Conservation (phyloP, 495 filamentous ascomycete species). For the Paragyromitra xinjiangensis region DNA sequence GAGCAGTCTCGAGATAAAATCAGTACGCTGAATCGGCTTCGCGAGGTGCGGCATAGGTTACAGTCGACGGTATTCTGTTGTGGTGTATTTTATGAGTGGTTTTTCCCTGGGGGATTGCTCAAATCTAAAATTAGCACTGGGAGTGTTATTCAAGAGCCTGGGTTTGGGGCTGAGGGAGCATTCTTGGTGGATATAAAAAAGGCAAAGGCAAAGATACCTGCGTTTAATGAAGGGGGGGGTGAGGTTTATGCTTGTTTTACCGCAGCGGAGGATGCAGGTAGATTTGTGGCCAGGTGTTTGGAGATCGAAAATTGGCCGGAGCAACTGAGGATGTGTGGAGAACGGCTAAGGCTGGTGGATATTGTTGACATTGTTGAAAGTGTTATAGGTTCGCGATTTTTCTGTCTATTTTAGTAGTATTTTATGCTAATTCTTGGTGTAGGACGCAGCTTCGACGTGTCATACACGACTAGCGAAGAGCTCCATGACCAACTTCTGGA, state of each 20-base stretch:
- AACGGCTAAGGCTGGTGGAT: constrained; percentile 66
- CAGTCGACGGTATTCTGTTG: constrained; percentile 74
- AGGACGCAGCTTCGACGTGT: constrained; percentile 58
- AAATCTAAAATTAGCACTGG: constrained; percentile 64
- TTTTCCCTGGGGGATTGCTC: constrained; percentile 70
- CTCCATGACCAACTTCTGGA: constrained; percentile 61
- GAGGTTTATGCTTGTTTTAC: constrained; percentile 70
- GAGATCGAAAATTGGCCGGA: constrained; percentile 70
- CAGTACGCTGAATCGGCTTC: constrained; percentile 66
- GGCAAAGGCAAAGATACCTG: constrained; percentile 68
- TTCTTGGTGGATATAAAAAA: constrained; percentile 70
- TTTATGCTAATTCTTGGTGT: constrained; percentile 53
- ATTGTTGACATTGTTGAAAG: constrained; percentile 62
- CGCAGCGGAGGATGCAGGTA: constrained; percentile 71
- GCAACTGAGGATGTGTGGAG: constrained; percentile 73
- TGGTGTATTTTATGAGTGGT: constrained; percentile 79
- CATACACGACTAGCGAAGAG: constrained; percentile 60
- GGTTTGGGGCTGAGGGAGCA: constrained; percentile 64
- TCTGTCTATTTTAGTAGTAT: not conserved
- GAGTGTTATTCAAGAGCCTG: constrained; percentile 10
- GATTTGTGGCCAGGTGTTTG: constrained; percentile 71
- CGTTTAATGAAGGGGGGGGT: constrained; percentile 62
- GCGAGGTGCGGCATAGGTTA: constrained; percentile 63
- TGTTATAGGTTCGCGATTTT: constrained; percentile 59
- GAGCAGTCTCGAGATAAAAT: constrained; percentile 66